Base-by-base conservation (phyloP, 345 rosid species). In the Nasturtium officinale region DNA sequence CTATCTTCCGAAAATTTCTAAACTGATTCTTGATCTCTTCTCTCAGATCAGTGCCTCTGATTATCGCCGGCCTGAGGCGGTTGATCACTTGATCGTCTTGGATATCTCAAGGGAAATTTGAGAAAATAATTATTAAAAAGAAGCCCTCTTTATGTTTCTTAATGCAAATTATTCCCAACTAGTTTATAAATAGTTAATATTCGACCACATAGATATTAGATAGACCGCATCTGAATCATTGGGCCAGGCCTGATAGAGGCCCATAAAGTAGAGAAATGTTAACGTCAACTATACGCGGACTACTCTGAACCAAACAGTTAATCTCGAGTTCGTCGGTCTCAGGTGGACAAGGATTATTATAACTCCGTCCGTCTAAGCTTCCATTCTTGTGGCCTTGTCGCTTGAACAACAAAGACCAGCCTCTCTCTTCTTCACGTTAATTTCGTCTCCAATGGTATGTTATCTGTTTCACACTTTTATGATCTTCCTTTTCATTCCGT, bases 301-400 rank as follows among this genome's bases (percentile, higher is more conserved):
- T 43, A 45, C 53, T 68, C 70, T 32, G 30, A 45, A 68, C 74
- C 74, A 61, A 42, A 0, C 63, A 66, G 69, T 61, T 38, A 3
- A 53, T 69, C 57, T 68, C 71, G 71, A 62, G 51, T 61, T 61
- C 79, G 79, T 61, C 65, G 70, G 69, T 63, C 71, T 70, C 75
- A 76, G 79, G 79, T 68, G 66, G 3, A 6, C 29, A 50, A 38
- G 10, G 42, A 61, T 61, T 67, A 61, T 61, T 67, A 51, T 38
- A 60, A 40, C 74, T 51, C 63, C 50, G 23, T 30, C 51, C 51
- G 61, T 63, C 40, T 37, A 63, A 20, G 66, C 51, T 52, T 45
- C 30, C 37, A 21, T 63, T 65, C 11, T n/a, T 46, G 12, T 73
- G 38, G 8, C 61, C 23, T 51, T 53, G 54, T 26, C 26, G 71